Evolutionary conservation across 2,329 filamentous ascomycete genomes (phyloP).

Genomic region (Claviceps sp.): DNA sequence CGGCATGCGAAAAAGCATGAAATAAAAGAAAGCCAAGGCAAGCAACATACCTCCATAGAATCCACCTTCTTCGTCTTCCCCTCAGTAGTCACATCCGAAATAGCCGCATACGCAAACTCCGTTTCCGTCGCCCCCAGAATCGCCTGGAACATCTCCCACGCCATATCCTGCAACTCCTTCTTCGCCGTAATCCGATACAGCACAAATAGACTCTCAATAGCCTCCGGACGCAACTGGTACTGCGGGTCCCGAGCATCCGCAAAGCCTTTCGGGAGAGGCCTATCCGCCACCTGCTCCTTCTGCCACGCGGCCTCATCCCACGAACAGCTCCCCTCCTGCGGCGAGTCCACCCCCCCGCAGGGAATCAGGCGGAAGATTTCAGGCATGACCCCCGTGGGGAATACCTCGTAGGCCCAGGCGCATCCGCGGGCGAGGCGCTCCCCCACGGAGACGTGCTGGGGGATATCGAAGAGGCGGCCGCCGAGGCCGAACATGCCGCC

Average conservation of each 20-base stretch:
- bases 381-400: constrained; percentile 45
- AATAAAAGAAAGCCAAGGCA: too few relatives aligned
- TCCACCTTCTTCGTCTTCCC: constrained; percentile 31
- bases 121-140: constrained; percentile 33
- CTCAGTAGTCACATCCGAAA: constrained; percentile 26
- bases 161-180: constrained; percentile 32
- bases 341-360: constrained; percentile 22
- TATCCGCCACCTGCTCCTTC: constrained; percentile 7
- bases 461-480: constrained; percentile 41
- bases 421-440: constrained; percentile 40
- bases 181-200: constrained; percentile 49
- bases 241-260: constrained; percentile 37
- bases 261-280: constrained; percentile 42
- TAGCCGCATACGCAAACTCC: constrained; percentile 32
- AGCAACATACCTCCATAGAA: constrained; percentile 37
- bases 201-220: constrained; percentile 69
- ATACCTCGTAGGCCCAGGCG: constrained; percentile 42
- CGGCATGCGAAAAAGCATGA: too few relatives aligned
- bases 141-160: constrained; percentile 39
- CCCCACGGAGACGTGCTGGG: constrained; percentile 34
- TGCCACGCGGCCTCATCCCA: constrained; percentile 19
- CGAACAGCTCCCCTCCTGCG: constrained; percentile 13
- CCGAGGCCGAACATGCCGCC: constrained; percentile 58
- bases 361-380: constrained; percentile 35
- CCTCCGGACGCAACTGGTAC: constrained; percentile 46